Base-by-base conservation (phyloP, 495 filamentous ascomycete species). In the Xylaria venustula region DNA sequence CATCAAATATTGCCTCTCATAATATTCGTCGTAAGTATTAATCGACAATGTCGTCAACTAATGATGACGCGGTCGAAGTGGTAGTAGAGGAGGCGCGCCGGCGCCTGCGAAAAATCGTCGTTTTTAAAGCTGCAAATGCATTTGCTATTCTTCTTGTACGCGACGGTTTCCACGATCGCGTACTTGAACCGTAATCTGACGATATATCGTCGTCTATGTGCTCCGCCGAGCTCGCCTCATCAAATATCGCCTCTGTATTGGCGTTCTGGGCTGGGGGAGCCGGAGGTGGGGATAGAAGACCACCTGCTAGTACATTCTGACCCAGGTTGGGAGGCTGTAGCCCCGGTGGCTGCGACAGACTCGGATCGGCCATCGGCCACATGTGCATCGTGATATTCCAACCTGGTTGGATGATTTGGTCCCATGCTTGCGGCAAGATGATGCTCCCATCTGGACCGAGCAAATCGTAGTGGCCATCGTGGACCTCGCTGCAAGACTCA, bases 331-430 rank as follows among this genome's bases (percentile, higher is more conserved):
- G n/a, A n/a, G n/a, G n/a, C n/a, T n/a, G n/a, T n/a, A n/a, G n/a
- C n/a, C n/a, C n/a, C n/a, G n/a, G n/a, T 26, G 36, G 37, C 32
- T 52, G 57, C 19, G 58, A 55, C 8, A 17, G 45, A 8, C 23
- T 25, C 19, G 58, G 60, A 20, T 65, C 87, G 4, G 83, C 86
- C 75, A 92, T 87, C 5, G 90, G 90, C 90, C 90, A 94, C 89
- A 93, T 91, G 63, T 92, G 88, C 90, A 94, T 94, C 7, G 83
- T 89, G 66, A 94, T 88, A 23, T 80, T 80, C 90, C 89, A 92
- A 37, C 75, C 75, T 4, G 77, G 77, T 54, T 79, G 72, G 14
- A 80, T 75, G 44, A 77, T 75, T 20, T 73, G 72, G 20, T 79
- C 76, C 77, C 77, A 80, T 15, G 78, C 71, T 26, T 73, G 67